Evolutionary conservation across 176 grass and related monocot genomes (phyloP), one percentile per base, ranked within the genome.

Genomic region (Dactylis glomerata): DNA sequence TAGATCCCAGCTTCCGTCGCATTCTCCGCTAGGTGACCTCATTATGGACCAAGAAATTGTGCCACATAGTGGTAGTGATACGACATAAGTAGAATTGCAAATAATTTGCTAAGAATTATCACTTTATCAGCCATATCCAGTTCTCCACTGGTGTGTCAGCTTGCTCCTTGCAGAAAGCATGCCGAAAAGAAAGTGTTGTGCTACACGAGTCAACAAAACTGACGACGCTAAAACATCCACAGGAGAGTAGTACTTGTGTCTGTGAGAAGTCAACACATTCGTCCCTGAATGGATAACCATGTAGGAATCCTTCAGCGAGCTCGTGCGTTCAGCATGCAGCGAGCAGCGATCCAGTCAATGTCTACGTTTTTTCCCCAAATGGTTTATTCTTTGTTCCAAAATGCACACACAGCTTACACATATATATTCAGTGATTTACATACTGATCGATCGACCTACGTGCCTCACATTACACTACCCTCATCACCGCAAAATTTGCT

Each of bases 401-500:
- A 42, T 68, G 20, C 47, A 80, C 61, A 81, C 8, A 31, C 27
- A 8, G 17, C 46, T 76, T 33, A 70, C 22, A 82, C 37, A 47
- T 30, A 62, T 5, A 78, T 71, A 63, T 73, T 51, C 13, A 12
- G 24, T 76, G n/a, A 81, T 62, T 28, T 69, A 78, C 79, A 86
- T 16, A 54, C 52, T 77, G 9, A 75, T 46, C 13, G 13, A 66
- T 58, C 13, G 33, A 75, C 33, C 46, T 79, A 40, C 11, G 27
- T 59, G 5, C n/a, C 47, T 66, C 87, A 32, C 62, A 66, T 22
- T 28, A 28, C 19, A 90, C 70, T n/a, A n/a, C 10, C 84, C 84
- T 51, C 75, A 61, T 87, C 84, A 90, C 79, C 80, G 49, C 75
- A 75, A 75, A 67, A 30, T 38, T 79, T 79, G 79, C 80, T 90